Evolutionary conservation across 208 protist genomes (phyloP).

Genomic region (Leishmania mexicana): DNA sequence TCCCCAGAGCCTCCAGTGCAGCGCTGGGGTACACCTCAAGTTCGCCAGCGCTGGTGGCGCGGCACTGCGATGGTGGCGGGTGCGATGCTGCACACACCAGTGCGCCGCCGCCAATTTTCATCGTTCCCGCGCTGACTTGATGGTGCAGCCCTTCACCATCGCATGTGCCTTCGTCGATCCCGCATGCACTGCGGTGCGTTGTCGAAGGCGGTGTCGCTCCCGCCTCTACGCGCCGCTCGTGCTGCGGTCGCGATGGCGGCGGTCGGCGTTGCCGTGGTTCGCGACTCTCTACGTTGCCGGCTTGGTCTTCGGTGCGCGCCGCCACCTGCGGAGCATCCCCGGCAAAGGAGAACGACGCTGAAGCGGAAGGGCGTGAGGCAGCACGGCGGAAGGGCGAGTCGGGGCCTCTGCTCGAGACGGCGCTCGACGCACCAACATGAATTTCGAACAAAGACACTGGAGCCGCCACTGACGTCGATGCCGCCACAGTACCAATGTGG

Average conservation of each 20-base stretch:
- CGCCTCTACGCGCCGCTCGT: neutral
- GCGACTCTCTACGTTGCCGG: neutral
- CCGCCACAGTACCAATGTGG: neutral
- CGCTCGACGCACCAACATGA: constrained; percentile 7
- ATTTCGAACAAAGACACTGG: constrained; percentile 20
- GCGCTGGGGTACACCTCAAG: constrained; percentile 20
- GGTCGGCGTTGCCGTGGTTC: neutral
- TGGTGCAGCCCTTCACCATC: neutral
- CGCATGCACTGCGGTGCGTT: neutral
- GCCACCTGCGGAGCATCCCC: neutral
- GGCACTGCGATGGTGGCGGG: neutral
- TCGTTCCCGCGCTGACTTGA: neutral
- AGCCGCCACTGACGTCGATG: neutral
- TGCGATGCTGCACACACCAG: neutral
- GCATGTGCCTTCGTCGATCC: neutral
- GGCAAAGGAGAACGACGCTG: neutral
- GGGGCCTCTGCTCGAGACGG: neutral
- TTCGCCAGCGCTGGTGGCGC: neutral
- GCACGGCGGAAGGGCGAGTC: neutral
- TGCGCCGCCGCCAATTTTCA: neutral
- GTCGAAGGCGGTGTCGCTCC: neutral
- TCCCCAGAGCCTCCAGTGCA: constrained; percentile 14
- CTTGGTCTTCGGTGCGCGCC: neutral
- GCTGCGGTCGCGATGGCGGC: neutral
- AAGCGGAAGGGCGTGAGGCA: neutral